A percentile compares a stretch with the other conserved stretches of the same genome.
Conservation (phyloP, 2,329 filamentous ascomycete genomes). For the Pestalotiopsis sp. region DNA sequence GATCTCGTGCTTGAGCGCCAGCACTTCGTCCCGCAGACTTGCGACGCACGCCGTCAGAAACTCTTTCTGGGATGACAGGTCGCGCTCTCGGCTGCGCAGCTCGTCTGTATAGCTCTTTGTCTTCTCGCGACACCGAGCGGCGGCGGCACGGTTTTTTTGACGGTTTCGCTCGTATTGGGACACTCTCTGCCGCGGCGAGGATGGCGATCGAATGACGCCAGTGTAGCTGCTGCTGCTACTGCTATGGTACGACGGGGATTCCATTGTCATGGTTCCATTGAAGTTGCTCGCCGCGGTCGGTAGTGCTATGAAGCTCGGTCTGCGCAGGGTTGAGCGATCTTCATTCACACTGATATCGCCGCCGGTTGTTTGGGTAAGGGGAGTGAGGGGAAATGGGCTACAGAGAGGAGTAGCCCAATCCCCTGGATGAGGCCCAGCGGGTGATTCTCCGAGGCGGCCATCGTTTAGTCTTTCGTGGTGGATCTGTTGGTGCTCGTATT, state of each 20-base stretch:
- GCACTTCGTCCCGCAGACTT: constrained; percentile 29
- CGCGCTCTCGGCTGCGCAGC: constrained; percentile 26
- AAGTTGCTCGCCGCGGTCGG: neutral
- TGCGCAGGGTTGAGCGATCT: neutral
- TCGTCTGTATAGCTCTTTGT: constrained; percentile 26
- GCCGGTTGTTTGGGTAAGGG: neutral
- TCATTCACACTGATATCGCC: neutral
- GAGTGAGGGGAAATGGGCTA: neutral
- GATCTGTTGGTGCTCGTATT: neutral
- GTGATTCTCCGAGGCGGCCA: neutral
- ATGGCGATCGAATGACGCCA: neutral
- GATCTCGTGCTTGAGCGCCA: constrained; percentile 32
- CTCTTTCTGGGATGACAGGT: constrained; percentile 17
- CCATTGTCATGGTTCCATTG: neutral
- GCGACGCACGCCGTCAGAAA: constrained; percentile 21
- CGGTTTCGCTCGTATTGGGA: constrained; percentile 11
- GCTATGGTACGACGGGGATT: neutral
- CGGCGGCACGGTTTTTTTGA: constrained; percentile 29
- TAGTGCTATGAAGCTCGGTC: neutral
- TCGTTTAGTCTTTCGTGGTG: neutral
- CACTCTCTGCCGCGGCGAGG: neutral
- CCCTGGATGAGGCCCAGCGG: neutral
- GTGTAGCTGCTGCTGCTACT: neutral
- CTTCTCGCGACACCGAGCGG: constrained; percentile 33
- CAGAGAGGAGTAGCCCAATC: neutral